These are phyloP conservation scores for Zopfochytrium polystomum DNA, from an alignment of 371 early-diverging fungal species.

Conservation along the genomic window DNA sequence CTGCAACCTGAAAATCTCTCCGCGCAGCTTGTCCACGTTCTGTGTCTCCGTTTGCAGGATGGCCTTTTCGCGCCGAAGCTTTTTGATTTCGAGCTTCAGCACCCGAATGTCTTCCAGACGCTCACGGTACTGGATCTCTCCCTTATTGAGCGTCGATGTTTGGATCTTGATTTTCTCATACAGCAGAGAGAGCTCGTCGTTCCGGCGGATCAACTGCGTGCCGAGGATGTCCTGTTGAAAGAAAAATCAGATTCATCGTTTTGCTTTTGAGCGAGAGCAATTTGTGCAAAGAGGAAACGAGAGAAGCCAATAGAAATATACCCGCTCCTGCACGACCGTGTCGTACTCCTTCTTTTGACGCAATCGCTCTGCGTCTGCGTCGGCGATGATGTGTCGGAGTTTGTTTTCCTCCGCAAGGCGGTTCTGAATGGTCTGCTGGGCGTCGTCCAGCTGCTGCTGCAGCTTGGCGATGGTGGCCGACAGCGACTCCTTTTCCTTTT, in stretches of 20 bases:
- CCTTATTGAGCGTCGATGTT: conserved; percentile 43
- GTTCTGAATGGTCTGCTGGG: conserved; percentile 45
- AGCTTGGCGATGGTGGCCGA: conserved; percentile 44
- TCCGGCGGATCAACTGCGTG: conserved; percentile 49
- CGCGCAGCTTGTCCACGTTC: conserved; percentile 36
- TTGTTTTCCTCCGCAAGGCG: conserved; percentile 51
- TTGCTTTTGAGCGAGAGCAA: background rate
- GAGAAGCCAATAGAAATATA: conserved; percentile 4
- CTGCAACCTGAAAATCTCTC: conserved; percentile 44
- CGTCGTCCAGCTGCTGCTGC: conserved; percentile 45
- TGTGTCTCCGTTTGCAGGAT: conserved; percentile 44
- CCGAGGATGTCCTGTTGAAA: conserved; percentile 43
- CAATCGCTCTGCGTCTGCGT: conserved; percentile 48
- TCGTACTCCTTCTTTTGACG: conserved; percentile 53
- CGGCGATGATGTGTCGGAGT: conserved; percentile 48
- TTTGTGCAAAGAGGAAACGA: background rate
- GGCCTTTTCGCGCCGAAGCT: conserved; percentile 35
- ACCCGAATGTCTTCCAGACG: conserved; percentile 44
- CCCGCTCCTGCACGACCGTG: conserved; percentile 49
- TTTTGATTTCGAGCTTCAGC: conserved; percentile 41
- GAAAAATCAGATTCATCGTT: background rate
- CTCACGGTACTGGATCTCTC: conserved; percentile 51
- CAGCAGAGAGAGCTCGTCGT: conserved; percentile 49
- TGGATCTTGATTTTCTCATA: conserved; percentile 54
- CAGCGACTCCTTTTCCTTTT: conserved; percentile 52